A percentile compares a stretch with the other conserved stretches of the same genome.
These are phyloP conservation scores for Aspergillus sp. DNA, from an alignment of 2,329 filamentous ascomycete genomes.

Conservation along the genomic window DNA sequence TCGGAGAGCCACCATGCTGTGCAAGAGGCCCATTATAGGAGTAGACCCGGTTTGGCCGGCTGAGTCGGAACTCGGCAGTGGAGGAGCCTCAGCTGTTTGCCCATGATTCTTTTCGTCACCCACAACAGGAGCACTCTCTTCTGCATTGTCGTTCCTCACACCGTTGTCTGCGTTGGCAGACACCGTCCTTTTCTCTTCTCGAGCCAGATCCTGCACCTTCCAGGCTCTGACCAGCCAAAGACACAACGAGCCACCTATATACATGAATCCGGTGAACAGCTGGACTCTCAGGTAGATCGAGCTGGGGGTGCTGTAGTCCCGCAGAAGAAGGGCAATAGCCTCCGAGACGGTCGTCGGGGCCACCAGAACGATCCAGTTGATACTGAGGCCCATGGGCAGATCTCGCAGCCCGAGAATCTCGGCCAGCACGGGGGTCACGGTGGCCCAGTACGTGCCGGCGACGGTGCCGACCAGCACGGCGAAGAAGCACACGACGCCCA, in stretches of 20 bases:
- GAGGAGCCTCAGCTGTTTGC: constrained; percentile 5
- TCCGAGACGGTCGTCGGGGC: constrained; percentile 49
- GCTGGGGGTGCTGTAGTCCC: constrained; percentile 33
- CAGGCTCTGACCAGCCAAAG: constrained; percentile 40
- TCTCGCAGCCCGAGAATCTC: constrained; percentile 62
- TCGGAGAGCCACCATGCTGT: constrained; percentile 31
- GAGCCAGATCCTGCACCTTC: constrained; percentile 36
- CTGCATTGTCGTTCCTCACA: neutral
- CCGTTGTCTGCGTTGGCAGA: neutral
- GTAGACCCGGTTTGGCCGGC: constrained; percentile 25
- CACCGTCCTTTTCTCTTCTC: constrained; percentile 12
- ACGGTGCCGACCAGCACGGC: constrained; percentile 58
- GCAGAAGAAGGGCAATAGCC: constrained; percentile 61
- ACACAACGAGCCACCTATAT: constrained; percentile 54
- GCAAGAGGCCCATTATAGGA: constrained; percentile 24
- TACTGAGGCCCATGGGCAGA: constrained; percentile 56
- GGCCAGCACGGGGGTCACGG: constrained; percentile 58
- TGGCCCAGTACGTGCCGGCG: constrained; percentile 60
- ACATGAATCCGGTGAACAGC: constrained; percentile 63
- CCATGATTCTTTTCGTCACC: constrained; percentile 13
- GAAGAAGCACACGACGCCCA: constrained; percentile 60
- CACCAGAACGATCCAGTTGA: constrained; percentile 60
- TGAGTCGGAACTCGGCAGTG: constrained; percentile 1
- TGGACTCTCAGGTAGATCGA: constrained; percentile 41
- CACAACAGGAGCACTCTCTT: neutral